Base-by-base conservation (phyloP, 768 basidiomycete species). In the Tylopilus balloui region DNA sequence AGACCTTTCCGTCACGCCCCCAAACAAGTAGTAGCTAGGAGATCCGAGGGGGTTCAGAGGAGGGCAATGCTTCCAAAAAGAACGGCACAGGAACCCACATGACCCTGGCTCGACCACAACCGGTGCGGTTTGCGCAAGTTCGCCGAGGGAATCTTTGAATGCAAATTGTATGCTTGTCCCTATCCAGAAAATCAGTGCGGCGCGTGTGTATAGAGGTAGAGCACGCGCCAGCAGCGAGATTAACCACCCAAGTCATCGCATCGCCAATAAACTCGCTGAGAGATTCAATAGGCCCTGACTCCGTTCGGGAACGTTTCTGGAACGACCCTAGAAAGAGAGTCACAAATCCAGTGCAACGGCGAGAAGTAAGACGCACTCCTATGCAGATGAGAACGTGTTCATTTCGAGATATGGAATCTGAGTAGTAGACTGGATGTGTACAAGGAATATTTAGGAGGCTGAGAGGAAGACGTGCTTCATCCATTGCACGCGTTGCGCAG, bases 111-210 rank as follows among this genome's bases (percentile, higher is more conserved):
- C 10, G 3, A 52, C 43, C n/a, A 0, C 68, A 71, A 84, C 77
- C 7, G 76, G 47, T 13, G 71, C 81, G 19, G 77, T 68, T 57
- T 78, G 78, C 0, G 59, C 70, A 38, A 64, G 39, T 0, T 35
- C 8, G 55, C 86, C 86, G 42, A 71, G 75, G 46, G 53, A 62
- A 63, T 90, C 87, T 59, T 73, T 74, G 51, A 88, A 45, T 17
- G 66, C 69, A 36, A 86, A 59, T 45, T 75, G 78, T 50, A 88
- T 61, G 27, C 49, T 53, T 7, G 74, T 77, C 39, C 74, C 80
- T 78, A 43, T 39, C 20, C 35, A 23, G 35, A 52, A 42, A 34
- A 44, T 51, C 48, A 45, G 40, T 39, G 29, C 7, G 23, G 38
- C 29, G 3, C 3, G 24, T 17, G 14, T 10, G n/a, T 10, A 28